Percentiles rank a stretch among this genome's conserved stretches.
Conservation (phyloP, 1,284 basidiomycete species). For the Pseudozyma flocculosa region DNA sequence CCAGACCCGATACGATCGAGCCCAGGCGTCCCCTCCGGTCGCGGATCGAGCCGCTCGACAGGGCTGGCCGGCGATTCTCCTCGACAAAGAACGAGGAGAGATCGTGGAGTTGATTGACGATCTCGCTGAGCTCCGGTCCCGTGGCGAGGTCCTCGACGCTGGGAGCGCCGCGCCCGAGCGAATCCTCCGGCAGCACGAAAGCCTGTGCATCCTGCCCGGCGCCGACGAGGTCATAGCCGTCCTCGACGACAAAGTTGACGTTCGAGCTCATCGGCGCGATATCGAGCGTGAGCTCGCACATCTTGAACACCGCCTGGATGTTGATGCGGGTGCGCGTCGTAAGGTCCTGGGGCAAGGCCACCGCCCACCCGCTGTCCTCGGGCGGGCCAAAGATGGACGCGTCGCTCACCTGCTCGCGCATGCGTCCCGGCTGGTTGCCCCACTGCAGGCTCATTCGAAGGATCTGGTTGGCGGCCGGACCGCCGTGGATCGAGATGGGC, state of each 20-base stretch:
- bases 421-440: conserved; percentile 30
- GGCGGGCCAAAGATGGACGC: conserved; percentile 47
- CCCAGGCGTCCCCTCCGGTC: too few relatives aligned
- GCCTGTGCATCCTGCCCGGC: background rate
- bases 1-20: too few relatives aligned
- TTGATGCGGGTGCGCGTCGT: conserved; percentile 48
- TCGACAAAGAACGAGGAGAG: conserved; percentile 53
- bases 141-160: conserved; percentile 6
- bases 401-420: conserved; percentile 37
- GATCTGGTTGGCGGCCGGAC: conserved; percentile 77
- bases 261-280: conserved; percentile 37
- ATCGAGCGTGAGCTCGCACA: conserved; percentile 48
- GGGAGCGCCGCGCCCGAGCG: conserved; percentile 13
- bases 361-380: conserved; percentile 49
- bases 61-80: conserved; percentile 11
- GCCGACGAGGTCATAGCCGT: conserved; percentile 24
- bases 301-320: conserved; percentile 45
- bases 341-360: conserved; percentile 47
- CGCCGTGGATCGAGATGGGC: conserved; percentile 72
- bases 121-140: conserved; percentile 20
- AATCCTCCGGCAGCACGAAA: conserved; percentile 21
- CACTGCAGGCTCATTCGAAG: conserved; percentile 70
- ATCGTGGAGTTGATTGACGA: conserved; percentile 55
- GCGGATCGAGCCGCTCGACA: conserved; percentile 1
- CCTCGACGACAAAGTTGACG: conserved; percentile 49